Evolutionary conservation across 2,329 filamentous ascomycete genomes (phyloP), one percentile per base, ranked within the genome.

Genomic region (Capronia coronata): DNA sequence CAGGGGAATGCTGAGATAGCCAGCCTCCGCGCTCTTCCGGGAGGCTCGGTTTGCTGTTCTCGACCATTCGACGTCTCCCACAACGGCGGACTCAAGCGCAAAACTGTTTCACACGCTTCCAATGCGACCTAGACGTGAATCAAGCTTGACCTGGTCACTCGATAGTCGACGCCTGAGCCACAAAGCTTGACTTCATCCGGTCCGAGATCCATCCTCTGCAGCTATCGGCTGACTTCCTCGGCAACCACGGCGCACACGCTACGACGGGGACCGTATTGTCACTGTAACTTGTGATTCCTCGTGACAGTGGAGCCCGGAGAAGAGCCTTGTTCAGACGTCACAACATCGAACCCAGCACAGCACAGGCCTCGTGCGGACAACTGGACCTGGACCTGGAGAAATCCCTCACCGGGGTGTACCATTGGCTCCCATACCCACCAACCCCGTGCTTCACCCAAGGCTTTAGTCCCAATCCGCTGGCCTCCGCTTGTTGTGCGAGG

Each of bases 1-100:
- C 25, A 35, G 10, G 37, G 19, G 9, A 21, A 21, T 19, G 16
- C 18, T 16, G n/a, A 4, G 5, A 21, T 19, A 6, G 3, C 23
- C n/a, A 13, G n/a, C 21, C 32, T 39, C 53, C 49, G 50, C 42
- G 53, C 40, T 13, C 49, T 53, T 56, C 53, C 53, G 53, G 50
- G 29, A 56, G 49, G 35, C 45, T 23, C 48, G 37, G 25, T 16
- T 49, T 23, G 22, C 45, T 23, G 23, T 49, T 27, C 6, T 27
- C 25, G 25, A 27, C 25, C 10, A 10, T 5, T 27, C 25, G 25
- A 27, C 6, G 25, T 27, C 25, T n/a, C n/a, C n/a, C n/a, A n/a
- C n/a, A n/a, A n/a, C n/a, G n/a, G n/a, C n/a, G n/a, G n/a, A n/a
- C n/a, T n/a, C n/a, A n/a, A n/a, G n/a, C n/a, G n/a, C n/a, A n/a